These are phyloP conservation scores for Cryptosporidium meleagridis DNA, from an alignment of 169 alveolate genomes.

Conservation along the genomic window DNA sequence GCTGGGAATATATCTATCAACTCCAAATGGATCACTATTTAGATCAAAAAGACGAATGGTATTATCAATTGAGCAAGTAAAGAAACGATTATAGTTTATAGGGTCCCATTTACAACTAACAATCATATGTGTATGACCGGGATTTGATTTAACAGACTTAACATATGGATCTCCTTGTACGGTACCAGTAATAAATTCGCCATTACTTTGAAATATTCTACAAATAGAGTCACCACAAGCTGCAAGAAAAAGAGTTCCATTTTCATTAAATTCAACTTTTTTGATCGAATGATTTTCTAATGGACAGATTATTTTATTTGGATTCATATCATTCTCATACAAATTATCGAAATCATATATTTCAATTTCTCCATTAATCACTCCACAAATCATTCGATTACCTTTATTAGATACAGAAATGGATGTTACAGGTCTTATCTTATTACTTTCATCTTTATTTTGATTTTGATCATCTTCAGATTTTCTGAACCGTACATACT, in stretches of 20 bases:
- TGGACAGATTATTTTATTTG: conserved; percentile 52
- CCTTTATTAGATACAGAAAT: conserved; percentile 38
- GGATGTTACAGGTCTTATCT: conserved; percentile 19
- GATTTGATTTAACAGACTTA: conserved; percentile 45
- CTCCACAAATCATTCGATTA: conserved; percentile 57
- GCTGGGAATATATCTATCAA: conserved; percentile 61
- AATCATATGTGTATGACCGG: conserved; percentile 72
- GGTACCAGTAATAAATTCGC: conserved; percentile 53
- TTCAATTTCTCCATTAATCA: conserved; percentile 36
- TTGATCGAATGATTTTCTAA: conserved; percentile 45
- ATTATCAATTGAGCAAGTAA: conserved; percentile 51
- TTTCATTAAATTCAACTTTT: conserved; percentile 34
- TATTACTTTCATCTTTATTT: not conserved
- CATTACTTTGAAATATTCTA: conserved; percentile 45
- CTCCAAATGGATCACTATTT: conserved; percentile 65
- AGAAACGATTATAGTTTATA: not conserved
- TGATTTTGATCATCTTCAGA: not conserved
- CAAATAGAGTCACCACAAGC: conserved; percentile 72
- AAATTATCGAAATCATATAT: conserved; percentile 44
- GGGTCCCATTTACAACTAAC: conserved; percentile 65
- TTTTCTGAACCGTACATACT: conserved; percentile 12
- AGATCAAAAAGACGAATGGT: conserved; percentile 64
- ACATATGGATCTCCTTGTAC: conserved; percentile 74
- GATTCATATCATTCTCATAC: conserved; percentile 43
- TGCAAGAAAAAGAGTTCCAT: conserved; percentile 40